phyloP scores from a whole-genome alignment of 1,284 basidiomycete species.

The Cryptococcus amylolentus region DNA sequence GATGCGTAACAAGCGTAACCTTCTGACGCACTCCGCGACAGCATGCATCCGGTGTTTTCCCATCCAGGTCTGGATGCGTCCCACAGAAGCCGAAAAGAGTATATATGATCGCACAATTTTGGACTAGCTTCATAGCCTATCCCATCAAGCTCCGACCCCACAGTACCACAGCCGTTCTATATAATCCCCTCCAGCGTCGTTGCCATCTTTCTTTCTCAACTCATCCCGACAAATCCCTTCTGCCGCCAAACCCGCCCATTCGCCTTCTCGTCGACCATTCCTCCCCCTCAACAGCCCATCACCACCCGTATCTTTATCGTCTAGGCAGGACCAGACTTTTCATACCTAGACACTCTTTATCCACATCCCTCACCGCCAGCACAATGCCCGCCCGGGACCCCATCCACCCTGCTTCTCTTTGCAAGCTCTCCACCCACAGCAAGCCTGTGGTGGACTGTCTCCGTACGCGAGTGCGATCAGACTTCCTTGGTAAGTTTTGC shows the following conservation, averaged over 20 bases:
- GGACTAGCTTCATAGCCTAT: no score
- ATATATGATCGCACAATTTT: no score
- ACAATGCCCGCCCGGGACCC: slow-evolving; percentile 24
- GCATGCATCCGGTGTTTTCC: neutral
- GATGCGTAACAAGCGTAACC: neutral
- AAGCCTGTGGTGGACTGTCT: slow-evolving; percentile 56
- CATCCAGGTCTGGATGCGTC: neutral
- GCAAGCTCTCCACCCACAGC: slow-evolving; percentile 64
- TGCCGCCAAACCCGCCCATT: no score
- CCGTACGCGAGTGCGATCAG: slow-evolving; percentile 51
- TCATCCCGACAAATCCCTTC: neutral
- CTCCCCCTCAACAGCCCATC: neutral
- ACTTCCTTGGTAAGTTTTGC: slow-evolving; percentile 66
- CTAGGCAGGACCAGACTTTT: neutral
- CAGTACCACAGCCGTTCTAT: neutral
- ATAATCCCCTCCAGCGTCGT: neutral
- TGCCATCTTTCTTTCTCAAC: neutral
- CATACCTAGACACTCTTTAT: neutral
- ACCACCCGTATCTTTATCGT: neutral
- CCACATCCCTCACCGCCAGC: neutral
- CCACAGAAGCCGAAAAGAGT: no score
- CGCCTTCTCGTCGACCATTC: no score
- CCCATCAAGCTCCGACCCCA: no score
- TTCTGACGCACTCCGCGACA: no score
- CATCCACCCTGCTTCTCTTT: slow-evolving; percentile 59